phyloP scores from a whole-genome alignment of 225 moss, liverwort and hornwort genomes.

The Bryoerythrophyllum caledonicum region DNA sequence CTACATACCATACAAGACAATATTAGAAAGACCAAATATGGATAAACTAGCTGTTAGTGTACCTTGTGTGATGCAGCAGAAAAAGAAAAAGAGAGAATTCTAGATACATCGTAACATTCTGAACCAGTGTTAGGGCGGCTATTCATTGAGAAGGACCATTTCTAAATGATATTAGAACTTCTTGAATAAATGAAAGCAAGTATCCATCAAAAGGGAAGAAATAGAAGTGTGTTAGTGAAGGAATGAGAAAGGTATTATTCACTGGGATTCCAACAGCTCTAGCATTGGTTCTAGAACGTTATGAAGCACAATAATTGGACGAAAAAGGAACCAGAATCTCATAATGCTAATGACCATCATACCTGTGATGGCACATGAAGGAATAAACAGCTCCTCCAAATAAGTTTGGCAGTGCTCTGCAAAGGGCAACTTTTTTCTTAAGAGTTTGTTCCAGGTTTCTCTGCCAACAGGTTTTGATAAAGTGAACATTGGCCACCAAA shows the following conservation, averaged over 20 bases:
- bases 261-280: too few species aligned
- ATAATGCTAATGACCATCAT: constrained; percentile 1
- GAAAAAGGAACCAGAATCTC: background rate
- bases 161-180: too few species aligned
- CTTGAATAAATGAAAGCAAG: too few species aligned
- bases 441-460: background rate
- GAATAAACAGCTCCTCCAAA: constrained; percentile 99
- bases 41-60: background rate
- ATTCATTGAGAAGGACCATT: too few species aligned
- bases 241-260: too few species aligned
- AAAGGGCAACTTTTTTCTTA: constrained; percentile 5
- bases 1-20: constrained; percentile 37
- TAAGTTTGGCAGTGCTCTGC: constrained; percentile 91
- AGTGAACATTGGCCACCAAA: too few species aligned
- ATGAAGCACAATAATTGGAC: background rate
- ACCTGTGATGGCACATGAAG: constrained; percentile 99
- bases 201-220: too few species aligned
- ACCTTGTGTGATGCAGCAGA: background rate
- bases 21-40: background rate
- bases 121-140: too few species aligned
- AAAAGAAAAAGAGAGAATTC: background rate
- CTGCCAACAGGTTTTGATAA: background rate
- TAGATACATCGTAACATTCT: background rate
- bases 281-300: background rate
- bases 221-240: too few species aligned